A percentile compares a stretch with the other conserved stretches of the same genome.
phyloP scores from a whole-genome alignment of 495 filamentous ascomycete genomes.

The Xylaria venustula region DNA sequence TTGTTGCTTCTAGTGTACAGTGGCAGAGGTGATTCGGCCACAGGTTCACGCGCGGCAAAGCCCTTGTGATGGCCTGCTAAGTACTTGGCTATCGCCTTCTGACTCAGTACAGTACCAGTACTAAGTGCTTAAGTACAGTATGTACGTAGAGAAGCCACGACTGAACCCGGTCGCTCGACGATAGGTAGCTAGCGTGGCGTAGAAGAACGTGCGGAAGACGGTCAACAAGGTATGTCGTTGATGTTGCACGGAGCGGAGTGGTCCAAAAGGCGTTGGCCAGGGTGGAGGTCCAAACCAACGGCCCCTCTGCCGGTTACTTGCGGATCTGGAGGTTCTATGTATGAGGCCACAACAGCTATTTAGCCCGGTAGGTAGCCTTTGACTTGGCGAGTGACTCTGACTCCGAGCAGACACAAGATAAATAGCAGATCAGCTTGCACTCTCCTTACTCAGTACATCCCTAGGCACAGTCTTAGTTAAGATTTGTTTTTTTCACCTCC shows the following conservation, averaged over 20 bases:
- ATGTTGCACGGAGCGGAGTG: not conserved
- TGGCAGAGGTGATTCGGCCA: not conserved
- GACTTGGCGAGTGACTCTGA: not conserved
- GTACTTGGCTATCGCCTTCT: no score
- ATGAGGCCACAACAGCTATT: not conserved
- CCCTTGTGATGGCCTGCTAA: not conserved
- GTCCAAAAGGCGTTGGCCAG: not conserved
- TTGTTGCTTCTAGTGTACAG: not conserved
- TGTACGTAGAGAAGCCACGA: not conserved
- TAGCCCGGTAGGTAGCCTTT: not conserved
- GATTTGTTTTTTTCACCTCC: not conserved
- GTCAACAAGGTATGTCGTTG: not conserved
- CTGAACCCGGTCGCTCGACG: not conserved
- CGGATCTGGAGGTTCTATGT: not conserved
- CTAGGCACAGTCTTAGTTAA: not conserved
- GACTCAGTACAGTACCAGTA: no score
- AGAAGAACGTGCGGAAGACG: not conserved
- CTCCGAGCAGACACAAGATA: not conserved
- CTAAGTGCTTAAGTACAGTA: no score
- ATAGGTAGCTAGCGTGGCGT: no score
- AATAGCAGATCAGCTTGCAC: not conserved
- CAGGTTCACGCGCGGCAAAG: not conserved
- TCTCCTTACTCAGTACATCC: not conserved
- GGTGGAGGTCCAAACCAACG: not conserved
- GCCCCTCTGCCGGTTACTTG: conserved; percentile 1